Evolutionary conservation across 106 monocot genomes (phyloP).

Genomic region (Amphibolis antarctica): DNA sequence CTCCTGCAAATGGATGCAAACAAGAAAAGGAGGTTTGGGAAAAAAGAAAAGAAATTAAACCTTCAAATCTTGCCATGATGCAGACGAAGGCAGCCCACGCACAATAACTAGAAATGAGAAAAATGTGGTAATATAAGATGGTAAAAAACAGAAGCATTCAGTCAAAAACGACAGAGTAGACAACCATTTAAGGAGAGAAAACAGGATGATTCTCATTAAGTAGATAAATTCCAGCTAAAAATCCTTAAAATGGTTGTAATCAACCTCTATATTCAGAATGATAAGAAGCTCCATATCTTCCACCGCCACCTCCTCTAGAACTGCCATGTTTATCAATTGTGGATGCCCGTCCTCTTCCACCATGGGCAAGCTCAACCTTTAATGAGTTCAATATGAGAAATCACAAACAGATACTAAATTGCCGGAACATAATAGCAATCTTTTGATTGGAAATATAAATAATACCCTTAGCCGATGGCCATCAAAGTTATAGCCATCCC

Average conservation of each 20-base stretch:
- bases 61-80: constrained; percentile 83
- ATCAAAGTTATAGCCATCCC: constrained; percentile 74
- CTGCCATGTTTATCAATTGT: constrained; percentile 28
- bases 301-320: constrained; percentile 20
- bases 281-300: constrained; percentile 28
- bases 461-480: constrained; percentile 56
- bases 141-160: not conserved
- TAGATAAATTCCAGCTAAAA: too few species aligned
- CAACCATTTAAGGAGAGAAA: too few species aligned
- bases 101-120: constrained; percentile 33
- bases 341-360: constrained; percentile 50
- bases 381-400: too few species aligned
- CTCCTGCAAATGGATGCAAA: not conserved
- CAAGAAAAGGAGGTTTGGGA: not conserved
- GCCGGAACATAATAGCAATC: too few species aligned
- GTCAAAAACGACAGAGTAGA: not conserved
- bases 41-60: constrained; percentile 4
- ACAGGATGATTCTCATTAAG: too few species aligned
- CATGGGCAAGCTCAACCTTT: constrained; percentile 68
- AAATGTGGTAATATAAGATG: not conserved
- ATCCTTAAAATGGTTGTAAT: not conserved
- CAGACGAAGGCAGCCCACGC: constrained; percentile 47
- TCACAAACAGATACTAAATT: too few species aligned
- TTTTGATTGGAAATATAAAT: too few species aligned
- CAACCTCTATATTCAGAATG: constrained; percentile 55